A percentile compares a stretch with the other conserved stretches of the same genome.
These are phyloP conservation scores for Aspergillus nanangensis DNA, from an alignment of 495 filamentous ascomycete genomes.

Conservation along the genomic window DNA sequence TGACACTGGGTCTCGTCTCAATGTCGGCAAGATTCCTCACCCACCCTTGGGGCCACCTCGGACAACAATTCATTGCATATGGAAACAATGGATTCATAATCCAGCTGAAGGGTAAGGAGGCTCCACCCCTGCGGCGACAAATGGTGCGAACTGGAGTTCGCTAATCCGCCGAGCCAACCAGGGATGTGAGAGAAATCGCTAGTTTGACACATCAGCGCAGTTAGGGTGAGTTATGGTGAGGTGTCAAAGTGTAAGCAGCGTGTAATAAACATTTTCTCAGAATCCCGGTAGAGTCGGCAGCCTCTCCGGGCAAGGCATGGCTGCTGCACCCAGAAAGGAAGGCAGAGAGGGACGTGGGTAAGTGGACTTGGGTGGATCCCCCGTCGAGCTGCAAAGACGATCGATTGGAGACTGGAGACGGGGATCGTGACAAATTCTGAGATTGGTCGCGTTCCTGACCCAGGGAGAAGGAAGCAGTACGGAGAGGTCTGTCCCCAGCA, in stretches of 20 bases:
- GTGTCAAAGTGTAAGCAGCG: not conserved
- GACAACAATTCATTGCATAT: not conserved
- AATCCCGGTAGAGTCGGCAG: not conserved
- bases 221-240: not conserved
- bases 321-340: not conserved
- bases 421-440: slow-evolving; percentile 1
- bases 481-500: not conserved
- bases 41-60: not conserved
- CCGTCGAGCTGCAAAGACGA: not conserved
- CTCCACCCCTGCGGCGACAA: not conserved
- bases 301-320: not conserved
- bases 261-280: too few species aligned
- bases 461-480: not conserved
- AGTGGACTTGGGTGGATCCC: not conserved
- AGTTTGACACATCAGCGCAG: not conserved
- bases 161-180: not conserved
- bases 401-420: not conserved
- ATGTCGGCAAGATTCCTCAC: not conserved
- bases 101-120: not conserved
- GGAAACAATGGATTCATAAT: not conserved
- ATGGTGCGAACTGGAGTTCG: slow-evolving; percentile 1
- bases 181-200: not conserved
- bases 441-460: not conserved
- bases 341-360: not conserved
- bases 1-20: not conserved